Conservation (phyloP, 2,329 filamentous ascomycete species). For the Emydomyces testavorans region DNA sequence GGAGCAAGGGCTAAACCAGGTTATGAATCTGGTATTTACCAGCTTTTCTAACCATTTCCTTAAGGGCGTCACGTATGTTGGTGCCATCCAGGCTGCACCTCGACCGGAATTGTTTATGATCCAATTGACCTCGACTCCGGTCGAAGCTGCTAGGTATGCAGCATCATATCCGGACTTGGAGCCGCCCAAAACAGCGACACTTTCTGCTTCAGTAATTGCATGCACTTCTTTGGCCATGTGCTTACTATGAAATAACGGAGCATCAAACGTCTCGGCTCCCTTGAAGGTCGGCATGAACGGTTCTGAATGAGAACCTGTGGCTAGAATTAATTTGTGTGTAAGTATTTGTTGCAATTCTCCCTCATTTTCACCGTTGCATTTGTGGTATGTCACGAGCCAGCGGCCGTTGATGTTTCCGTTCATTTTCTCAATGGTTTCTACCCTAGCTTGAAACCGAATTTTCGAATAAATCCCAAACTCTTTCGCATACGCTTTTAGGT, state of each 20-base stretch:
- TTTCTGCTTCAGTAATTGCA: conserved; percentile 26
- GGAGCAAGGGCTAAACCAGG: conserved; percentile 63
- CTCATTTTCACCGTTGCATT: conserved; percentile 18
- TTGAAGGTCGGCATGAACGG: conserved; percentile 44
- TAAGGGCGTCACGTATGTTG: conserved; percentile 54
- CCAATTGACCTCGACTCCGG: conserved; percentile 45
- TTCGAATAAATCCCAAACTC: conserved; percentile 41
- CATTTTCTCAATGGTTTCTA: conserved; percentile 34
- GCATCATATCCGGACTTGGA: conserved; percentile 51
- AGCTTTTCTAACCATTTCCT: conserved; percentile 58
- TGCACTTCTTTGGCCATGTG: conserved; percentile 38
- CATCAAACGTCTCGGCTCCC: conserved; percentile 41
- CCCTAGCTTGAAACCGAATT: conserved; percentile 40
- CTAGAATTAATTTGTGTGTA: conserved; percentile 46
- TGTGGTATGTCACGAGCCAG: conserved; percentile 19
- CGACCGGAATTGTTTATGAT: conserved; percentile 48
- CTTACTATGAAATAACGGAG: conserved; percentile 47
- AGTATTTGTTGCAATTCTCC: conserved; percentile 17
- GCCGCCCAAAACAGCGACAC: conserved; percentile 47
- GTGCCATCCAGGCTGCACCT: conserved; percentile 49
- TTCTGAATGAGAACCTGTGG: conserved; percentile 50
- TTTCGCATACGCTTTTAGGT: conserved; percentile 46
- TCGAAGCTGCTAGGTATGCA: conserved; percentile 43
- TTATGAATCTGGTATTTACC: conserved; percentile 54
- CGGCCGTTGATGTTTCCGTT: conserved; percentile 22